Conservation (phyloP, 108 stramenopile genomes). For the Stephanodiscus minutulus region DNA sequence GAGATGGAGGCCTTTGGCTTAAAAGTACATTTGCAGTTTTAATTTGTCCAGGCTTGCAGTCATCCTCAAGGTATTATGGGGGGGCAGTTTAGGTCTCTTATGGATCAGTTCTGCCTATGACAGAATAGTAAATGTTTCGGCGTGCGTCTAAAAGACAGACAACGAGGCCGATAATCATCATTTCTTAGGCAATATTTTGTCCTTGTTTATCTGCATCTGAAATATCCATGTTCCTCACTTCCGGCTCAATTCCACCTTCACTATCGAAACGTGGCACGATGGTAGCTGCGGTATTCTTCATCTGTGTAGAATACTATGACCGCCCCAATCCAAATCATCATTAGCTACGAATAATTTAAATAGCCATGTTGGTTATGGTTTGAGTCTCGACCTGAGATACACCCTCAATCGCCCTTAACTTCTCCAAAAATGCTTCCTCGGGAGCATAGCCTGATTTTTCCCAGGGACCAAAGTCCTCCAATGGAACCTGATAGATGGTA, state of each 20-base stretch:
- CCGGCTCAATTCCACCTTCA: background rate
- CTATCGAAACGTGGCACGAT: background rate
- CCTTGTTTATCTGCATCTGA: background rate
- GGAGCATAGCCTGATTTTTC: constrained; percentile 75
- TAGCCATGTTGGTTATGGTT: constrained; percentile 78
- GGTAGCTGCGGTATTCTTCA: background rate
- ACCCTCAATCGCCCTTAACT: constrained; percentile 85
- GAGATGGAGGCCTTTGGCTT: no score
- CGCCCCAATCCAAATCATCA: background rate
- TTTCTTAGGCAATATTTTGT: background rate
- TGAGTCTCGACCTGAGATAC: constrained; percentile 89
- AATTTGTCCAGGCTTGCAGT: no score
- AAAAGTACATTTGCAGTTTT: no score
- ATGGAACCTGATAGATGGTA: constrained; percentile 40
- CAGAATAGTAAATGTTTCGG: background rate
- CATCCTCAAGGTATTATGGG: no score
- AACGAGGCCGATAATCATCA: background rate
- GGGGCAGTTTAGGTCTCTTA: no score
- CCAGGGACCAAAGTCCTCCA: constrained; percentile 86
- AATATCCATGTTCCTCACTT: background rate
- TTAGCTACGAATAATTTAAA: constrained; percentile 38
- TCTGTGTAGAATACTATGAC: background rate
- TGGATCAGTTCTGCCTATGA: background rate
- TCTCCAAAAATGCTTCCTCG: constrained; percentile 82
- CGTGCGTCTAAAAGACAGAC: background rate